Conservation (phyloP, 257 asterid species). For the Primulina eburnea region DNA sequence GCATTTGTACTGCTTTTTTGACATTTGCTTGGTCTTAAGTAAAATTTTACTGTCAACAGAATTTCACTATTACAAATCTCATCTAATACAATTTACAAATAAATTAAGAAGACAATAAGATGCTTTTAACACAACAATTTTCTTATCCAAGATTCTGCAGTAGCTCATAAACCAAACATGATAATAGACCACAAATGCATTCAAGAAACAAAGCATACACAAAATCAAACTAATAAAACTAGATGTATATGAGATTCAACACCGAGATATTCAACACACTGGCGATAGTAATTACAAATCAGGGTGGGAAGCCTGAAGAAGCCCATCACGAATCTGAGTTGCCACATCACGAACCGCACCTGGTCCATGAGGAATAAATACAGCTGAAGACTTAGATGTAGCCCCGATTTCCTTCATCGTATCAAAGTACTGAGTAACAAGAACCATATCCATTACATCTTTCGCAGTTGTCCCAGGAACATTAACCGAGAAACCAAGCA, state of each 20-base stretch:
- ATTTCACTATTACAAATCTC: no score
- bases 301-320: slow-evolving; percentile 35
- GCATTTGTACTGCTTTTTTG: no score
- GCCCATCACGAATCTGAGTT: slow-evolving; percentile 48
- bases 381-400: slow-evolving; percentile 51
- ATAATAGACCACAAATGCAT: no score
- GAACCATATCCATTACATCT: slow-evolving; percentile 62
- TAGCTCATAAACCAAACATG: background rate
- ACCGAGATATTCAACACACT: background rate
- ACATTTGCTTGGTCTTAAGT: no score
- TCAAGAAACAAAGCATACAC: background rate
- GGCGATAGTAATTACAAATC: background rate
- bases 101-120: background rate
- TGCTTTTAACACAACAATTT: background rate
- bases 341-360: slow-evolving; percentile 56
- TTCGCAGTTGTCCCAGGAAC: slow-evolving; percentile 59
- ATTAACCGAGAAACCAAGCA: slow-evolving; percentile 48
- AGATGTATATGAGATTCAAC: background rate
- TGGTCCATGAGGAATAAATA: slow-evolving; percentile 55
- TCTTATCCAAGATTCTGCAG: background rate
- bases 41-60: background rate
- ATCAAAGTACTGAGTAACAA: slow-evolving; percentile 54
- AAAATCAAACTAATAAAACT: background rate
- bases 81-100: background rate
- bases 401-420: slow-evolving; percentile 64